These are phyloP conservation scores for Botrytis squamosa DNA, from an alignment of 2,329 filamentous ascomycete genomes.

Conservation along the genomic window DNA sequence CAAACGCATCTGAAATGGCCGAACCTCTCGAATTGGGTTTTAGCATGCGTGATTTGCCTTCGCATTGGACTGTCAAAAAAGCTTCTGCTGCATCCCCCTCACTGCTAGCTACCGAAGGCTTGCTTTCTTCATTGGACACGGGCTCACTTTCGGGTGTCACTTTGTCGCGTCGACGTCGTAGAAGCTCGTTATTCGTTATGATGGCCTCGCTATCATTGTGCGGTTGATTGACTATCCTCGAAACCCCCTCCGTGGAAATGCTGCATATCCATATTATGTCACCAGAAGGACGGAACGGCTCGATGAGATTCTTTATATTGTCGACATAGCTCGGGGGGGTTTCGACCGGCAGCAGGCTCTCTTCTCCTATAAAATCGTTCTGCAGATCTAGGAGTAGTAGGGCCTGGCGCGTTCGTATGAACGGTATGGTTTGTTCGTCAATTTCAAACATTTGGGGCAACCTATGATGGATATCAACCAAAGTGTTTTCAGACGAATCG, in stretches of 20 bases:
- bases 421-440: constrained; percentile 54
- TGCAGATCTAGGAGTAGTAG: constrained; percentile 85
- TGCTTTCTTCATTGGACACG: constrained; percentile 16
- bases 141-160: constrained; percentile 22
- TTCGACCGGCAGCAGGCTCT: constrained; percentile 65
- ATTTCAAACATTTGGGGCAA: constrained; percentile 52
- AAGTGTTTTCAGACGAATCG: not conserved
- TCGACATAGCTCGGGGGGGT: constrained; percentile 65
- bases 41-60: constrained; percentile 43
- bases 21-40: constrained; percentile 31
- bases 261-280: constrained; percentile 84
- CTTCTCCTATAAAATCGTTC: constrained; percentile 76
- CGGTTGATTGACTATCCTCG: constrained; percentile 54
- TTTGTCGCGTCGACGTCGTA: not conserved
- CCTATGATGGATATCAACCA: constrained; percentile 22
- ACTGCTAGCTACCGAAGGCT: constrained; percentile 19
- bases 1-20: constrained; percentile 12
- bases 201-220: constrained; percentile 36
- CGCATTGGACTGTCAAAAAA: constrained; percentile 34
- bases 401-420: constrained; percentile 62
- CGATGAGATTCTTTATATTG: constrained; percentile 63
- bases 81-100: constrained; percentile 29
- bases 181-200: constrained; percentile 36
- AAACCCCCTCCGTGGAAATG: constrained; percentile 59
- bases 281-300: constrained; percentile 69